Percentiles rank a stretch among this genome's conserved stretches.
phyloP scores from a whole-genome alignment of 441 rosid species.

The Isatis lusitanica region DNA sequence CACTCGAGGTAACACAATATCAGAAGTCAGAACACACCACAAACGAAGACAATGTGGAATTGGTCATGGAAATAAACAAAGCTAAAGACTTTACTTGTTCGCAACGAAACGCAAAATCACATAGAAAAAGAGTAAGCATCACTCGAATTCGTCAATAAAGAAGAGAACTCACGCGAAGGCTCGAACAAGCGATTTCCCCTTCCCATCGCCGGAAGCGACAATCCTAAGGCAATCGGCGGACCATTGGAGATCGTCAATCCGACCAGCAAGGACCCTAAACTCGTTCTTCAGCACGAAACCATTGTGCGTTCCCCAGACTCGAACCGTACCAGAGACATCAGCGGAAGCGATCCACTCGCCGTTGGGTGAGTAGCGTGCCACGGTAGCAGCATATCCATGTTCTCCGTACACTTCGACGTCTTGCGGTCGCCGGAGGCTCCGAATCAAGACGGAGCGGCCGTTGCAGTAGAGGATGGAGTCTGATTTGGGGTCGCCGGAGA shows the following conservation, averaged over 20 bases:
- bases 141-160: not conserved
- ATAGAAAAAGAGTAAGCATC: not conserved
- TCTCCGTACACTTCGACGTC: constrained; percentile 80
- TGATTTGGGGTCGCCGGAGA: constrained; percentile 74
- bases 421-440: constrained; percentile 62
- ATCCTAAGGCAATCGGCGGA: constrained; percentile 81
- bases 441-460: constrained; percentile 78
- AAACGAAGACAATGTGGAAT: not conserved
- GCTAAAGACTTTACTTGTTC: not conserved
- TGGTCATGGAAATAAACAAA: not conserved
- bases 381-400: constrained; percentile 83
- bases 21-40: not conserved
- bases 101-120: not conserved
- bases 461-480: constrained; percentile 72
- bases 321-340: constrained; percentile 74
- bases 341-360: constrained; percentile 99
- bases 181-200: constrained; percentile 87
- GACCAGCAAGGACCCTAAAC: constrained; percentile 78
- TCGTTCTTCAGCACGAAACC: constrained; percentile 87
- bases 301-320: constrained; percentile 87
- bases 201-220: constrained; percentile 90
- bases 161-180: constrained; percentile 71
- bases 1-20: not conserved
- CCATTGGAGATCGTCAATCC: constrained; percentile 96
- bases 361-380: constrained; percentile 88